Evolutionary conservation across 495 filamentous ascomycete species (phyloP).

Genomic region (Cryomyces antarcticus): DNA sequence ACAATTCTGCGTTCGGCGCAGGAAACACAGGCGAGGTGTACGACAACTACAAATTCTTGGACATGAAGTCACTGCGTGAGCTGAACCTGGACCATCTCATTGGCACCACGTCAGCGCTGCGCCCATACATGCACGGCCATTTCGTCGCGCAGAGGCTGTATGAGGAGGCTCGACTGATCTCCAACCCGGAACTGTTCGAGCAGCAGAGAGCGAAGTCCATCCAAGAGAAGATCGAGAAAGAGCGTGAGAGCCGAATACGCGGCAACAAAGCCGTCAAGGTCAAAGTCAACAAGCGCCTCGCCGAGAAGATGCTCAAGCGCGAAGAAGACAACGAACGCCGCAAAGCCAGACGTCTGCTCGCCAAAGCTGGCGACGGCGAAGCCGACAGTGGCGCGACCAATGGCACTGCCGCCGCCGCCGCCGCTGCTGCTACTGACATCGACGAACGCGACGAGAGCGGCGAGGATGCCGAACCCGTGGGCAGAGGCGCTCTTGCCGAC

Average conservation of each 20-base stretch:
- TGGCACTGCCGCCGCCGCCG: slow-evolving; percentile 12
- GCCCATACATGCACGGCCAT: slow-evolving; percentile 97
- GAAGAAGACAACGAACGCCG: slow-evolving; percentile 64
- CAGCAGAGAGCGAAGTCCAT: slow-evolving; percentile 72
- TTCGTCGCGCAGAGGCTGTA: slow-evolving; percentile 86
- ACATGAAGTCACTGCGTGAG: slow-evolving; percentile 54
- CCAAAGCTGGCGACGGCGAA: slow-evolving; percentile 32
- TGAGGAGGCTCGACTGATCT: slow-evolving; percentile 80
- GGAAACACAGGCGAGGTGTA: slow-evolving; percentile 54
- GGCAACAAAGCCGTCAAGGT: slow-evolving; percentile 84
- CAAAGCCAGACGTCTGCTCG: slow-evolving; percentile 34
- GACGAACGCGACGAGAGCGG: background rate
- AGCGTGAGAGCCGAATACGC: slow-evolving; percentile 75
- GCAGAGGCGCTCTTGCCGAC: slow-evolving; percentile 41
- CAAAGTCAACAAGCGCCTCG: slow-evolving; percentile 68
- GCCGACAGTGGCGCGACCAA: slow-evolving; percentile 6
- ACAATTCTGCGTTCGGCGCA: slow-evolving; percentile 21
- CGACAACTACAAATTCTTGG: slow-evolving; percentile 97
- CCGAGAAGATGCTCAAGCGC: slow-evolving; percentile 57
- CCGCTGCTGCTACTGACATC: slow-evolving; percentile 5
- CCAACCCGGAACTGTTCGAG: slow-evolving; percentile 81
- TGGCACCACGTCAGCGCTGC: slow-evolving; percentile 64
- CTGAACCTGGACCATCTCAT: slow-evolving; percentile 74
- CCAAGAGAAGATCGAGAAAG: slow-evolving; percentile 84
- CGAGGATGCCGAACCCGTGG: background rate